Evolutionary conservation across 306 rosid genomes (phyloP), one percentile per base, ranked within the genome.

Genomic region (Crataegus laevigata): DNA sequence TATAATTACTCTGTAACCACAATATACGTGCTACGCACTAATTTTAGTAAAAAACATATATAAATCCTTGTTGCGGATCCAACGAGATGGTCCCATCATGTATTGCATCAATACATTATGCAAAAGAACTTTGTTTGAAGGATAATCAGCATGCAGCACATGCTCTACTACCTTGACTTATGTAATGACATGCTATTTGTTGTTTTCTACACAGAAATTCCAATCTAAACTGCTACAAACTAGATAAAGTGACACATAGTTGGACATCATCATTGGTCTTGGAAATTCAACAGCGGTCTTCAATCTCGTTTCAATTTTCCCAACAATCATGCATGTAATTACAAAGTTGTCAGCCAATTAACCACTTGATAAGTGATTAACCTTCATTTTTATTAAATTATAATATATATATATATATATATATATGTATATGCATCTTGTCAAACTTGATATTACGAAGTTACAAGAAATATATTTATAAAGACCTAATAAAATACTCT

Each of bases 181-280:
- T 80, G 75, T 72, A 79, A 83, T 88, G 85, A 88, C 75, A 60
- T 68, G 24, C 26, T 55, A 9, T 75, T 78, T 76, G 80, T 66
- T 55, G 75, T 78, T 70, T 80, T 82, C 73, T 82, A 26, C 82
- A 78, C 59, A 68, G 51, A 25, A 54, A 78, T 72, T 72, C 68
- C 72, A 29, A 42, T 47, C n/a, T 58, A 59, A 19, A 34, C 38
- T 28, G 26, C 32, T 36, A 30, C 58, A 71, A 65, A 65, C 66
- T 75, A 47, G 70, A 67, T 34, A 78, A 62, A 69, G 51, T 70
- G 77, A 79, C 70, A 4, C 57, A 80, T 78, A 78, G 84, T 80
- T 69, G 81, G 82, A 73, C 84, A 68, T 61, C 59, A 68, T 61
- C 45, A 54, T 61, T 78, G 38, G 68, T 72, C 70, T 81, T 75